Conservation (phyloP, 345 rosid genomes). For the Linum usitatissimum region DNA sequence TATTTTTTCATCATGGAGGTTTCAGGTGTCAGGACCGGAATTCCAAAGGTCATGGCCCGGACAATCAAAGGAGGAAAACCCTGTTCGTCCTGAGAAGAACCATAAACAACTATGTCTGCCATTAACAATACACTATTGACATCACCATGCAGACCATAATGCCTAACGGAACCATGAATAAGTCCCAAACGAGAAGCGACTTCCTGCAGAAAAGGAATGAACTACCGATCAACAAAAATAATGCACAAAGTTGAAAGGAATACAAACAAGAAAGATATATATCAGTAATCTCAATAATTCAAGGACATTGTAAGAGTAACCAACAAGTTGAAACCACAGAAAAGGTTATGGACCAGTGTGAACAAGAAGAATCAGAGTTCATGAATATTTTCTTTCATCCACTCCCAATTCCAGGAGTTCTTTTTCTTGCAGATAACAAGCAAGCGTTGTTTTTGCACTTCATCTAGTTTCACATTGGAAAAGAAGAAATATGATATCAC, state of each 20-base stretch:
- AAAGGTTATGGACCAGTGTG: too few relatives aligned
- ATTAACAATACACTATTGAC: slow-evolving; percentile 55
- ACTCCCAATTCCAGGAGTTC: not conserved
- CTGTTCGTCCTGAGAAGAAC: slow-evolving; percentile 91
- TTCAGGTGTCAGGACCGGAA: slow-evolving; percentile 69
- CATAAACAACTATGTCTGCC: slow-evolving; percentile 86
- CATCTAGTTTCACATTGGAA: not conserved
- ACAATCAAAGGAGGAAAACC: slow-evolving; percentile 69
- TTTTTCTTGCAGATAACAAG: not conserved
- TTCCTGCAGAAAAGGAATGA: slow-evolving; percentile 37
- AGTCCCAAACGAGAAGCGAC: slow-evolving; percentile 72
- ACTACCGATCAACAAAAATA: not conserved
- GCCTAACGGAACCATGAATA: slow-evolving; percentile 48
- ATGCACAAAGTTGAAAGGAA: not conserved
- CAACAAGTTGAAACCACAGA: too few relatives aligned
- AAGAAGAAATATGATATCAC: not conserved
- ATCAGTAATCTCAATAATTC: too few relatives aligned
- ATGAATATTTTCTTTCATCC: not conserved
- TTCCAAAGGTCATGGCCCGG: slow-evolving; percentile 84
- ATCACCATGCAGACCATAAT: slow-evolving; percentile 66
- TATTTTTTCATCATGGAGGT: slow-evolving; percentile 62
- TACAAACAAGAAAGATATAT: too few relatives aligned
- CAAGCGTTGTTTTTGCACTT: not conserved
- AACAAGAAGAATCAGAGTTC: not conserved
- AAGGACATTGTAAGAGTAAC: too few relatives aligned